Evolutionary conservation across 2,329 filamentous ascomycete species (phyloP), one percentile per base, ranked within the genome.

Genomic region (Sarocladium kiliense): DNA sequence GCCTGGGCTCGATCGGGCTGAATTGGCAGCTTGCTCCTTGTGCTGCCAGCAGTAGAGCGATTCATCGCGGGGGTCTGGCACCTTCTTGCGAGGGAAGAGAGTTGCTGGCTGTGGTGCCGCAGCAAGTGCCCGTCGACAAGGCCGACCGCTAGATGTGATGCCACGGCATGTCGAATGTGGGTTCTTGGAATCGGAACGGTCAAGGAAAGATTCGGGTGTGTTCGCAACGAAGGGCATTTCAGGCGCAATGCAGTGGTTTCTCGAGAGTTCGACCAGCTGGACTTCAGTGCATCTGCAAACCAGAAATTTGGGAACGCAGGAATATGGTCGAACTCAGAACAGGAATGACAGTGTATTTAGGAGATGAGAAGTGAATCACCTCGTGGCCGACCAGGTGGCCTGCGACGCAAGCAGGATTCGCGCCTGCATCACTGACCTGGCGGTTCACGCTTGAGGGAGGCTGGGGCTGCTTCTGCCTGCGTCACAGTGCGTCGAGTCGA

Each of bases 1-100:
- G 1, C 75, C 75, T 2, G 76, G 74, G 58, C 72, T 78, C 18
- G 76, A 77, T 44, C 68, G 68, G 2, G 76, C 68, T 9, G 77
- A 76, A 56, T 68, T 64, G 61, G 68, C 66, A 55, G 90, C 90
- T 70, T 99, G 94, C 56, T 94, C 90, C 67, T 89, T 92, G 74
- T 99, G 94, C 69, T 97, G 91, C 88, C 89, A 96, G 76, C 93
- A 97, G 73, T 91, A 97, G 51, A 86, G 80, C n/a, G 73, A 77
- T 58, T 84, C 79, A 49, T 82, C 78, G 56, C 75, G 72, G 2
- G 80, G 77, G 58, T 84, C 78, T 55, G 75, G 72, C 5, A 58
- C 62, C 21, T 63, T n/a, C 11, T 53, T 54, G 2, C 64, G 59
- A 34, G 56, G 54, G 53, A 54, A 42, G 11, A 54, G 26, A 56